phyloP scores from a whole-genome alignment of 148 eudicot species.

The Vaccinium macrocarpon region DNA sequence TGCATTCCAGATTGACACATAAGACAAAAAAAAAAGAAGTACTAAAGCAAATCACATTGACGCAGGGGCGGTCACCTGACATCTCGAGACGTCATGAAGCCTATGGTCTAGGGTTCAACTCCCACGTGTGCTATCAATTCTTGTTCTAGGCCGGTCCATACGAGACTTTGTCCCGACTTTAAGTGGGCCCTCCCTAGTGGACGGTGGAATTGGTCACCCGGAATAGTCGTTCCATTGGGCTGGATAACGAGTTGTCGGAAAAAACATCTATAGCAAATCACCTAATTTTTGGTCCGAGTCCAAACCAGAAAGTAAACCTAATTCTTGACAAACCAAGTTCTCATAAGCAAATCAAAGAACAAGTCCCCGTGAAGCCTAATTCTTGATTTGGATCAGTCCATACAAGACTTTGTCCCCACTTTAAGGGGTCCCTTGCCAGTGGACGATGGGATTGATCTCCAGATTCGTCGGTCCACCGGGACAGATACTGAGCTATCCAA shows the following conservation, averaged over 20 bases:
- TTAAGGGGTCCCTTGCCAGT: no score
- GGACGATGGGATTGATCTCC: no score
- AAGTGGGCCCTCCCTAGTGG: neutral
- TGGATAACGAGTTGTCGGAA: neutral
- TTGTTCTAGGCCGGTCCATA: neutral
- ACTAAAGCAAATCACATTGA: neutral
- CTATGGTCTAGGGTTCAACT: neutral
- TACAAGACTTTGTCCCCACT: no score
- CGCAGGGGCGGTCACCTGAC: neutral
- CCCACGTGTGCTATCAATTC: neutral
- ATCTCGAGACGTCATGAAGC: neutral
- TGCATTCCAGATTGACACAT: constrained; percentile 13
- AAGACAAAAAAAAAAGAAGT: constrained; percentile 14
- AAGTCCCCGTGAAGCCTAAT: no score
- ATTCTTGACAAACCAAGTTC: neutral
- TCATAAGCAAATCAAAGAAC: neutral
- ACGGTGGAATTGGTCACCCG: neutral
- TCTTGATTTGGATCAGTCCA: no score
- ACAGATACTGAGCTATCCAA: no score
- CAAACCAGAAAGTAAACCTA: neutral
- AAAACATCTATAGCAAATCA: neutral
- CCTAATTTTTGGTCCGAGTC: neutral
- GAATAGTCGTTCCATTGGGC: neutral
- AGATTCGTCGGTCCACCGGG: no score
- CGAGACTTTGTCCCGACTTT: neutral